phyloP scores from a whole-genome alignment of 371 early-diverging fungal genomes.

The Aphelidium insulamus region DNA sequence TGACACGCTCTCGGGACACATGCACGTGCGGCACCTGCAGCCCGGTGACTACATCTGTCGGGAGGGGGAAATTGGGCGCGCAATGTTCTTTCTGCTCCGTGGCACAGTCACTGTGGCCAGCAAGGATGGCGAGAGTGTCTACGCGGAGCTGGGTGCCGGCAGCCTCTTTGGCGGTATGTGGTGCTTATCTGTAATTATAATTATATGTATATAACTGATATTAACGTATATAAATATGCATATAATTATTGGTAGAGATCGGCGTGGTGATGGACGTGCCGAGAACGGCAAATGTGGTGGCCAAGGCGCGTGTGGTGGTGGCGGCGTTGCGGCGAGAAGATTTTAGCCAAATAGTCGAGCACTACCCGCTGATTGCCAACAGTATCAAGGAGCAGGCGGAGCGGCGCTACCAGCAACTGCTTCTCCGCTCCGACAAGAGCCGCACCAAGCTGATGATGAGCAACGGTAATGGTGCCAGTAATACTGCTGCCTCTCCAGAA shows the following conservation, averaged over 20 bases:
- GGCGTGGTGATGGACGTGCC: slow-evolving; percentile 55
- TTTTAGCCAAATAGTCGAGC: no score
- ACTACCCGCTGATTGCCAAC: no score
- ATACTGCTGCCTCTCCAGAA: no score
- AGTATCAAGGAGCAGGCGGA: no score
- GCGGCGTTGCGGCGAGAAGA: slow-evolving; percentile 36
- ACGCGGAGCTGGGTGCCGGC: slow-evolving; percentile 39
- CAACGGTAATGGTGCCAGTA: no score
- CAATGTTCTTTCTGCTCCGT: slow-evolving; percentile 62
- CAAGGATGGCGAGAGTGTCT: slow-evolving; percentile 46
- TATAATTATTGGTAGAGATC: slow-evolving; percentile 35
- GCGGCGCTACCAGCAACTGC: no score
- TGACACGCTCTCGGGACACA: slow-evolving; percentile 11
- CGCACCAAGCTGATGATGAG: no score
- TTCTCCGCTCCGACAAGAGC: no score
- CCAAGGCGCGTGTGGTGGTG: slow-evolving; percentile 38
- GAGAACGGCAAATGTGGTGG: slow-evolving; percentile 56
- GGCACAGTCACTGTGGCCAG: slow-evolving; percentile 57
- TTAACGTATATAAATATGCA: neutral
- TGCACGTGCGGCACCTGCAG: slow-evolving; percentile 22
- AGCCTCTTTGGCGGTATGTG: slow-evolving; percentile 27
- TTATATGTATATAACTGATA: neutral
- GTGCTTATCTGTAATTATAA: slow-evolving; percentile 6
- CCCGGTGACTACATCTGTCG: slow-evolving; percentile 37
- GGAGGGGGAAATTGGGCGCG: slow-evolving; percentile 48